Evolutionary conservation across 495 filamentous ascomycete genomes (phyloP).

Genomic region (Hypoxylon fuscum): DNA sequence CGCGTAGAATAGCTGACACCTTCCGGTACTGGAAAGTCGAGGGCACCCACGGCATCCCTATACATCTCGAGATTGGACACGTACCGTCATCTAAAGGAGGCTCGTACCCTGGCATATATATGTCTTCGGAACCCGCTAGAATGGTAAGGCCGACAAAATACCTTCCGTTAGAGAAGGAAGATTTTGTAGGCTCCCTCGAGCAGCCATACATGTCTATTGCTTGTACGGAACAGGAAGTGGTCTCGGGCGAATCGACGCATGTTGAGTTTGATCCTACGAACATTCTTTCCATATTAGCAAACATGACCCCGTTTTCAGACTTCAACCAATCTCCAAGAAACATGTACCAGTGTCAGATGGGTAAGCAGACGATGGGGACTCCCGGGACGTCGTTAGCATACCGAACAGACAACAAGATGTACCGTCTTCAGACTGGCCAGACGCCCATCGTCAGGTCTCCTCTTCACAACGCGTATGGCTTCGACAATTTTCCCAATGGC

Average conservation of each 20-base stretch:
- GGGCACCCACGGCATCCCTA: slow-evolving; percentile 82
- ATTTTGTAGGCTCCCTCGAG: slow-evolving; percentile 91
- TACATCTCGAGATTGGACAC: slow-evolving; percentile 89
- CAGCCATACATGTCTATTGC: slow-evolving; percentile 99
- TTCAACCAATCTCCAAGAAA: slow-evolving; percentile 99
- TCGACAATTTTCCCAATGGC: slow-evolving; percentile 99
- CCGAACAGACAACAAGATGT: slow-evolving; percentile 96
- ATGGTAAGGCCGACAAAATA: slow-evolving; percentile 95
- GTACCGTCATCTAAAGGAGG: slow-evolving; percentile 86
- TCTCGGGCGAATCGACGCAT: slow-evolving; percentile 87
- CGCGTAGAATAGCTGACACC: slow-evolving; percentile 79
- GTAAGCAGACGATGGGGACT: slow-evolving; percentile 98
- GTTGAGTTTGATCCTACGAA: slow-evolving; percentile 96
- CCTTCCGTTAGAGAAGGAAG: slow-evolving; percentile 80
- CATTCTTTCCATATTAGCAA: slow-evolving; percentile 96
- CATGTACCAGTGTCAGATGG: slow-evolving; percentile 99
- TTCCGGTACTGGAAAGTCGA: slow-evolving; percentile 96
- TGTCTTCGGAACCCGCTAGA: slow-evolving; percentile 83
- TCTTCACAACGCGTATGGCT: slow-evolving; percentile 92
- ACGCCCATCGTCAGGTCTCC: slow-evolving; percentile 93
- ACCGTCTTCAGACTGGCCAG: slow-evolving; percentile 93
- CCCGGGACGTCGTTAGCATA: slow-evolving; percentile 86
- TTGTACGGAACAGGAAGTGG: slow-evolving; percentile 81
- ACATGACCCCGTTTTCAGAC: slow-evolving; percentile 98
- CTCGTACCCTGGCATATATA: slow-evolving; percentile 94